Conservation (phyloP, 2,329 filamentous ascomycete species). For the Ceratocystis diversiconidia region DNA sequence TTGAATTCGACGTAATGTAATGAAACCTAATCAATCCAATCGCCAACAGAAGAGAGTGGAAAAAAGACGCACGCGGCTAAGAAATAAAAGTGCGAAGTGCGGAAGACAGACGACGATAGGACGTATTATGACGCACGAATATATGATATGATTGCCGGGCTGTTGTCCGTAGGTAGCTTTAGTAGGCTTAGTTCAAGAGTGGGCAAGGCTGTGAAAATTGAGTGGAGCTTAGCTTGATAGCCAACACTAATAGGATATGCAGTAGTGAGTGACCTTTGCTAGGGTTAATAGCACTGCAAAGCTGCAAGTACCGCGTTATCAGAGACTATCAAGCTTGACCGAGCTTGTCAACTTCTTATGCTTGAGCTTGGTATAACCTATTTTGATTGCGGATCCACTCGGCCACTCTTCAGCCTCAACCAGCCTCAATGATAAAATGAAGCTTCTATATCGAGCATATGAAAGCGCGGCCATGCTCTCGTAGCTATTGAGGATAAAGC, state of each 20-base stretch:
- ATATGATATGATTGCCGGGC: conserved; percentile 2
- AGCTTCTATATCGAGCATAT: not conserved
- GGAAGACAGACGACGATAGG: not conserved
- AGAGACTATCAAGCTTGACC: not conserved
- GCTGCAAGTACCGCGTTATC: not conserved
- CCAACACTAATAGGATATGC: not conserved
- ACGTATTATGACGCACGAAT: conserved; percentile 5
- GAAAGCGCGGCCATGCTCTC: not conserved
- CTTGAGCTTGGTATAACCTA: not conserved
- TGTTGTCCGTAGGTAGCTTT: not conserved
- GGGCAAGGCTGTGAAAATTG: conserved; percentile 2
- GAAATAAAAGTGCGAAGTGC: not conserved
- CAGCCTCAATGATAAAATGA: not conserved
- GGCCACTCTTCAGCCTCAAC: not conserved
- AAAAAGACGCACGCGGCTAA: not conserved
- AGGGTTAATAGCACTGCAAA: not conserved
- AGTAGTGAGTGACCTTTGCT: not conserved
- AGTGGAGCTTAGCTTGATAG: not conserved
- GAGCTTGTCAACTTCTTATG: not conserved
- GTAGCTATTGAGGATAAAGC: not conserved
- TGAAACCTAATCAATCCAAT: not conserved
- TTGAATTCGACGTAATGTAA: not conserved
- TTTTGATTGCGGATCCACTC: not conserved
- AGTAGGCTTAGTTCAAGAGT: not conserved
- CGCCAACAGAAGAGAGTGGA: not conserved